Percentiles rank a stretch among this genome's conserved stretches.
Evolutionary conservation across 306 rosid genomes (phyloP).

Genomic region (Medicago lupulina): DNA sequence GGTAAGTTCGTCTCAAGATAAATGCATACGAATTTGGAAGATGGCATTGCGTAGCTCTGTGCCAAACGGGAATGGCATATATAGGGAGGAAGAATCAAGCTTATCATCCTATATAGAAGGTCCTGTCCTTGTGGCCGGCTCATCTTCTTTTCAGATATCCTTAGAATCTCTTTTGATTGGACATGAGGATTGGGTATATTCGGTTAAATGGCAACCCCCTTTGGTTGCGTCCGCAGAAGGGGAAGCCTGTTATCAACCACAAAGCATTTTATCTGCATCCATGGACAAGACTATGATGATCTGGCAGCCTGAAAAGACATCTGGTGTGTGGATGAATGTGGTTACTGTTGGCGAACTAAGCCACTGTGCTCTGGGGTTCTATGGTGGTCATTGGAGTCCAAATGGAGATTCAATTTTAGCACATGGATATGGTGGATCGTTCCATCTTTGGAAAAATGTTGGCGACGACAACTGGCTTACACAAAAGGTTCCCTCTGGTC

Average conservation of each 20-base stretch:
- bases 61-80: constrained; percentile 49
- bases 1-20: constrained; percentile 94
- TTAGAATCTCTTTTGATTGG: constrained; percentile 93
- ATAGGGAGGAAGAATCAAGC: constrained; percentile 62
- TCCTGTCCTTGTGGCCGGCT: constrained; percentile 77
- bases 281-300: constrained; percentile 99
- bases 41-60: constrained; percentile 50
- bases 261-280: constrained; percentile 92
- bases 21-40: constrained; percentile 94
- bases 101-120: constrained; percentile 90
- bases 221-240: constrained; percentile 53
- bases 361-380: constrained; percentile 96
- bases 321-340: constrained; percentile 99
- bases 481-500: constrained; percentile 98
- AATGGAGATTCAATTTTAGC: constrained; percentile 86
- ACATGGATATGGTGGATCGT: constrained; percentile 97
- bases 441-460: constrained; percentile 93
- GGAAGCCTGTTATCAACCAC: constrained; percentile 66
- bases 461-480: constrained; percentile 82
- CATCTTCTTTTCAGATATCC: constrained; percentile 79
- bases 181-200: constrained; percentile 99
- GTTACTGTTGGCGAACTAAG: constrained; percentile 97
- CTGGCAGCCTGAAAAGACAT: constrained; percentile 92
- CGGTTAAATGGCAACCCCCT: constrained; percentile 94
- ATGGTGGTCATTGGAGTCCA: constrained; percentile 97